Base-by-base conservation (phyloP, 2,329 filamentous ascomycete species). In the Xylogone sp. region DNA sequence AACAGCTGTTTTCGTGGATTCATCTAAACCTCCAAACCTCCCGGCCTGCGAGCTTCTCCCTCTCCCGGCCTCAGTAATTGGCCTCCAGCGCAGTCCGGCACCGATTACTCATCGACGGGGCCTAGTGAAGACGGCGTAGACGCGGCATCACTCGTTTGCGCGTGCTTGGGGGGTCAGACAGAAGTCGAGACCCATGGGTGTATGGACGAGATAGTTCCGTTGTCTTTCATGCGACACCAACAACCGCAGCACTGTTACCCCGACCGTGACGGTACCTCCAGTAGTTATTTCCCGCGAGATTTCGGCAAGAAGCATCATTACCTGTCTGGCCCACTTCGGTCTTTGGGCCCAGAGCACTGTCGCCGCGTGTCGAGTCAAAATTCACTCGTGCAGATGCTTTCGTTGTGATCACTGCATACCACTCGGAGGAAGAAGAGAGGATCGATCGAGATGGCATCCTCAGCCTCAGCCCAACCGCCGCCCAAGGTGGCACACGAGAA, bases 401-500 rank as follows among this genome's bases (percentile, higher is more conserved):
- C 51, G 21, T 55, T 53, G 52, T 60, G 46, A 57, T 48, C 55
- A 54, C 47, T 48, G 45, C 57, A 16, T 39, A 16, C 34, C n/a
- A 18, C 48, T 59, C 53, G 54, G 58, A 55, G 50, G 52, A 46
- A 53, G 46, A 53, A 54, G 51, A 46, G 39, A 56, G 46, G 48
- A 60, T 57, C 53, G 49, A 58, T 45, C 49, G 52, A 54, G 43
- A 66, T 66, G 76, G 74, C 75, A 60, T 68, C 73, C 54, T 70
- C 68, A 64, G 53, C 64, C 58, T 62, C 72, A 53, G 70, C 68
- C 54, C 71, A 75, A 45, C 51, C 60, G 54, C 59, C 53, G 48
- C 68, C 65, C 46, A 56, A 65, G 56, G 76, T 53, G 43, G 53
- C 56, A 20, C 53, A 58, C 43, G 31, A 48, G 19, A 49, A 73